phyloP scores from a whole-genome alignment of 495 filamentous ascomycete genomes.

The Trichocladium uniseriatum region DNA sequence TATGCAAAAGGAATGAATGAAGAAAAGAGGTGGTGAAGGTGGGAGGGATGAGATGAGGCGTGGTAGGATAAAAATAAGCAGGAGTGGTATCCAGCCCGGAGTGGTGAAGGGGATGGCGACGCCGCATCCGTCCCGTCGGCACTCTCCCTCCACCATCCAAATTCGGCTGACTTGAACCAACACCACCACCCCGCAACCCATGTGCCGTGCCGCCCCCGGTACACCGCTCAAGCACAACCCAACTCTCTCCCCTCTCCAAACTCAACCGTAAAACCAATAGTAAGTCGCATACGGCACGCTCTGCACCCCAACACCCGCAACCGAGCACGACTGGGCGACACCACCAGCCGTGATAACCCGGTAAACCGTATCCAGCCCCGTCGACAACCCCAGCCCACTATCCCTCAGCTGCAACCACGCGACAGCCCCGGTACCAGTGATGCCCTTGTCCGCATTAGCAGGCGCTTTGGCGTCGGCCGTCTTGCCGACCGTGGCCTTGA shows the following conservation, averaged over 20 bases:
- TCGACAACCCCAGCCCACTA: conserved; percentile 32
- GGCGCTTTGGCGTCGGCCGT: conserved; percentile 47
- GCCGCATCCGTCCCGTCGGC: no score
- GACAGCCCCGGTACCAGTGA: conserved; percentile 43
- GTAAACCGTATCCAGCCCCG: conserved; percentile 49
- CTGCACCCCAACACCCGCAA: conserved; percentile 29
- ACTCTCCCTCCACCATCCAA: no score
- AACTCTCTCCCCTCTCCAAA: background rate
- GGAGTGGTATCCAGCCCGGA: no score
- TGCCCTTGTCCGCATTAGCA: conserved; percentile 33
- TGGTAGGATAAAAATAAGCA: conserved; percentile 2
- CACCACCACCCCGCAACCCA: no score
- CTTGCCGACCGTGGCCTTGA: conserved; percentile 36
- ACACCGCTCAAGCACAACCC: background rate
- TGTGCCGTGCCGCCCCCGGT: background rate
- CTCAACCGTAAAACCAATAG: conserved; percentile 58
- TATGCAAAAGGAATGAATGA: background rate
- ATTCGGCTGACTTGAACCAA: no score
- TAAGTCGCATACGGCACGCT: conserved; percentile 56
- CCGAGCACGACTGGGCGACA: conserved; percentile 38
- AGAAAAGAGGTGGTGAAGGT: background rate
- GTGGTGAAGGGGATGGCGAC: no score
- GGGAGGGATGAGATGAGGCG: background rate
- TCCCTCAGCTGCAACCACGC: conserved; percentile 55
- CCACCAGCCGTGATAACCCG: conserved; percentile 62